Evolutionary conservation across 2,329 filamentous ascomycete genomes (phyloP), one percentile per base, ranked within the genome.

Genomic region (Fusarium xyrophilum): DNA sequence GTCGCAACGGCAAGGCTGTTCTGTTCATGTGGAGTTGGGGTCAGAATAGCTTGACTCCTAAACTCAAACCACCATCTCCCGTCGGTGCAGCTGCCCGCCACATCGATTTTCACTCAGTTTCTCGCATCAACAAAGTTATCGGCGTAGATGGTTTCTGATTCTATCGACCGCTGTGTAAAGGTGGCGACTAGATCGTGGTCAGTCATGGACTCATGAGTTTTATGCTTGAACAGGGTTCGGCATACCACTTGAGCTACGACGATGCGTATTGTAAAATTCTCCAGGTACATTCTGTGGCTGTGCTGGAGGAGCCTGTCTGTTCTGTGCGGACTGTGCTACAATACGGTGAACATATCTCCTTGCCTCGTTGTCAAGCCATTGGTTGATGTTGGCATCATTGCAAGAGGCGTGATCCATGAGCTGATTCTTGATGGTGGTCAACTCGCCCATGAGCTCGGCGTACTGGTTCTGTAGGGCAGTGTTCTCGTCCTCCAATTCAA

Each of bases 351-450:
- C 83, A 58, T 84, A 84, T n/a, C 76, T 79, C 48, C 78, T 79
- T 5, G 85, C 85, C 73, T 86, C 83, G 56, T 79, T 83, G 52
- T 84, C 79, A 40, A 87, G 78, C 85, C 85, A 88, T 23, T 78
- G 76, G 61, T 85, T 77, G 68, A 87, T 87, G 58, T 85, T 84
- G 17, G 78, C 70, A 57, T 87, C 84, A 61, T 84, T 81, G 76
- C 85, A 88, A 52, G 73, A 75, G 15, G 83, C 83, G 63, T 88
- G 85, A 11, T 74, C 71, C 83, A 87, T 86, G 38, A 88, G 77
- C 46, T 82, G 74, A 30, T 82, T 82, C 72, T 86, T 84, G 64
- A 87, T 81, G 50, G 76, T 73, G 55, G 77, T 82, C 15, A 84
- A 76, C 62, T 87, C 83, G 13, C 77, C 76, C 21, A 82, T 54